Base-by-base conservation (phyloP, 2,329 filamentous ascomycete species). In the Cladosporium sp. region DNA sequence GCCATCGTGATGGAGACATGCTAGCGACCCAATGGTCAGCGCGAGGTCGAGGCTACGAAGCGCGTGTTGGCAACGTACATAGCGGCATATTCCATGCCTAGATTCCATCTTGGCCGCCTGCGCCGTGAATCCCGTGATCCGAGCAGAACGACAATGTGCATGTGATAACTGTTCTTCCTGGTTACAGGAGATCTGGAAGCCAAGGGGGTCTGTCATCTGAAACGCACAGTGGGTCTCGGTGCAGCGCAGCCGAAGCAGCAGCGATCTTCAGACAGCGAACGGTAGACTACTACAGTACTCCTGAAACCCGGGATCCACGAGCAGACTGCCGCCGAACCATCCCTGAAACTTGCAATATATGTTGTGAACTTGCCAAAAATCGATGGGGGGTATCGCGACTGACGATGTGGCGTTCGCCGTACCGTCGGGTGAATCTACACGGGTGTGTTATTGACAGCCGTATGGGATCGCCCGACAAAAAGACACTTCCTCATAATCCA, bases 201-300 rank as follows among this genome's bases (percentile, higher is more conserved):
- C 23, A 21, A 21, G 28, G 18, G 18, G 55, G 33, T 40, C 55
- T 33, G 29, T 31, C 28, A 29, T 33, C 28, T 59, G 56, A 59
- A 59, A 59, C 56, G 56, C 37, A 46, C 26, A 46, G 37, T 37
- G 35, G 56, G 56, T 40, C 56, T 57, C 56, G 56, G 56, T 59
- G 37, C 37, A 40, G 56, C 56, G 23, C 33, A 59, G 35, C 56
- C 56, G 56, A 59, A n/a, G 23, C 56, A 37, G 56, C n/a, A 59
- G 37, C 37, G 56, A 59, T 59, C 56, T 44, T 46, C 37, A 59
- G 35, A 40, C n/a, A 44, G 21, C 56, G 37, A 59, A 59, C 35
- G 35, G 37, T 40, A 26, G 23, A 26, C 23, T 26, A 59, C 56
- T 40, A 23, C 56, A 59, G 37, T 40, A 23, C 56, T 59, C 26